These are phyloP conservation scores for Violaceomyces palustris DNA, from an alignment of 1,284 basidiomycete species.

Conservation along the genomic window DNA sequence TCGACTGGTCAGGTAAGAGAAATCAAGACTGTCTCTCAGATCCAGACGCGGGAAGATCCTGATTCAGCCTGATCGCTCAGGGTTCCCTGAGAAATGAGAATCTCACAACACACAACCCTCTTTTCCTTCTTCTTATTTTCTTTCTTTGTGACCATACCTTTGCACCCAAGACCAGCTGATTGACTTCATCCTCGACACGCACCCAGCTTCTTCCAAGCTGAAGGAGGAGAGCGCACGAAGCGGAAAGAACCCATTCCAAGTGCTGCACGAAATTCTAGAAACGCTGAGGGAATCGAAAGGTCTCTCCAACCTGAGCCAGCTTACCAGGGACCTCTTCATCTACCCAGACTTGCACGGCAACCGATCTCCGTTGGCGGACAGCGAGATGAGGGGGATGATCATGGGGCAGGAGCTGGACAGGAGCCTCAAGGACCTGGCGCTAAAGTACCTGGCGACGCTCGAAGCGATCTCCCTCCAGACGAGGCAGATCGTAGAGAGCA, in stretches of 20 bases:
- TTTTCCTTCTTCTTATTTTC: too few relatives aligned
- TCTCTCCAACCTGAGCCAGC: slow-evolving; percentile 59
- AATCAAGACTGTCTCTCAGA: too few relatives aligned
- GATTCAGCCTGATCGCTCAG: too few relatives aligned
- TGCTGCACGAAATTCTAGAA: slow-evolving; percentile 72
- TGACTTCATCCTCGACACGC: slow-evolving; percentile 89
- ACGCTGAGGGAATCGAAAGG: slow-evolving; percentile 59
- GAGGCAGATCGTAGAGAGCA: slow-evolving; percentile 83
- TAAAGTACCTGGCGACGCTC: slow-evolving; percentile 83
- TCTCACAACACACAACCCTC: too few relatives aligned
- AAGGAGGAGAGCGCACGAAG: slow-evolving; percentile 58
- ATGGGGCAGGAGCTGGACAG: slow-evolving; percentile 78
- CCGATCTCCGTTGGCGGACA: slow-evolving; percentile 89
- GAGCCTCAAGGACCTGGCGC: slow-evolving; percentile 73
- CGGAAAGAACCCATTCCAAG: slow-evolving; percentile 56
- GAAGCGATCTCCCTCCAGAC: slow-evolving; percentile 94
- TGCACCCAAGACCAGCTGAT: too few relatives aligned
- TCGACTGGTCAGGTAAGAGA: slow-evolving; percentile 80
- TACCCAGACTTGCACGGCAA: slow-evolving; percentile 87
- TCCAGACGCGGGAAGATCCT: neutral
- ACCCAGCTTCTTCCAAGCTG: slow-evolving; percentile 73
- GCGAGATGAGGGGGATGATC: slow-evolving; percentile 85
- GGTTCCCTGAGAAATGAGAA: too few relatives aligned
- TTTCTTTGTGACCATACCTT: too few relatives aligned
- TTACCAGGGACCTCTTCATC: slow-evolving; percentile 83